A percentile compares a stretch with the other conserved stretches of the same genome.
Conservation (phyloP, 495 filamentous ascomycete species). For the Tuber indicum region DNA sequence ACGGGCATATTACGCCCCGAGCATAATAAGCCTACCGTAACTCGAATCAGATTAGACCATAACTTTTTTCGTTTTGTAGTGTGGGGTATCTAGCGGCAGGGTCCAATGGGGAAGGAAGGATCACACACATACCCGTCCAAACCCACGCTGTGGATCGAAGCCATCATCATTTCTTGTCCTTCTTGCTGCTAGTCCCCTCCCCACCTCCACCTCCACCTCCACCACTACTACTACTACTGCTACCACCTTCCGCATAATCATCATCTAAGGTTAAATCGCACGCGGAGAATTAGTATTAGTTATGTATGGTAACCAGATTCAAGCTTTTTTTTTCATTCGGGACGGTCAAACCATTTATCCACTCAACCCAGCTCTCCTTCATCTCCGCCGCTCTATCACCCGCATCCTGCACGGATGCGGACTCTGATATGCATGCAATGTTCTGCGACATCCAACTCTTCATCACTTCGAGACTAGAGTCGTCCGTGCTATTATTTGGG, state of each 20-base stretch:
- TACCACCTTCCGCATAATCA: neutral
- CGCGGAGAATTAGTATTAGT: neutral
- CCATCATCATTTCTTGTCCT: neutral
- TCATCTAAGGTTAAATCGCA: neutral
- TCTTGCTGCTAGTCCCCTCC: neutral
- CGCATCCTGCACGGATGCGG: neutral
- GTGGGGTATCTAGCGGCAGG: neutral
- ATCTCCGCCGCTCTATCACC: neutral
- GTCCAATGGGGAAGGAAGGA: neutral
- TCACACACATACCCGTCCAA: neutral
- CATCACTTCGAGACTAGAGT: conserved; percentile 3
- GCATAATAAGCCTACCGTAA: neutral
- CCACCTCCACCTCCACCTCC: neutral
- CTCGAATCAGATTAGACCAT: neutral
- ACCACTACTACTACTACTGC: neutral
- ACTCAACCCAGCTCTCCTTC: neutral
- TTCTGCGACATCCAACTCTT: conserved; percentile 6
- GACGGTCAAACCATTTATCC: neutral
- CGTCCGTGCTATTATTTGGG: neutral
- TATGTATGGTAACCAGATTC: neutral
- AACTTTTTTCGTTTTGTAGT: neutral
- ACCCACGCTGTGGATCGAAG: neutral
- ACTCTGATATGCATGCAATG: conserved; percentile 5
- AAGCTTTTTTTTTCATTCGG: neutral
- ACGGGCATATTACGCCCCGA: neutral